Evolutionary conservation across 306 rosid species (phyloP), one percentile per base, ranked within the genome.

Genomic region (Quillaja saponaria): DNA sequence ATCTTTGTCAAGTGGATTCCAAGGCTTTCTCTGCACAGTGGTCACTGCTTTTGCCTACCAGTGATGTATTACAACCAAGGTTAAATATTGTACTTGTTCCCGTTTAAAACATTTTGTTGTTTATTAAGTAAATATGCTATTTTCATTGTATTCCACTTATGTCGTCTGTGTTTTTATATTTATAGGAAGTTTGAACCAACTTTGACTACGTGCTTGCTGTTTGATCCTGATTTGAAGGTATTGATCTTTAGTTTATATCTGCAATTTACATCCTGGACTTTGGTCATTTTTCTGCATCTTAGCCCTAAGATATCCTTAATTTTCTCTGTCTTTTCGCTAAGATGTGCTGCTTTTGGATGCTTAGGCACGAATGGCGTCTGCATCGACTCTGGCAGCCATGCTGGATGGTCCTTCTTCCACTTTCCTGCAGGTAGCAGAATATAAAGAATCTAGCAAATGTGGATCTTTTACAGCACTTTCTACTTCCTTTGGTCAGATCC

Each of bases 401-500:
- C 65, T 88, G 75, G 98, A 92, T 62, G 95, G 94, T 56, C 87
- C 79, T 38, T 72, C 96, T 56, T 78, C 96, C 70, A 74, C 69
- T 64, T 86, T 82, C 70, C 79, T 92, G 68, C 98, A 88, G 87
- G 90, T 89, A 18, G 96, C 95, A 34, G 98, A 92, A 76, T 86
- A 78, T 71, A 88, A 81, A 68, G 96, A 83, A 21, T 73, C 92
- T 41, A 78, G 83, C 69, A 92, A 86, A 79, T 79, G 73, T 66
- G 96, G 95, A 72, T 86, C 98, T 69, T 92, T 86, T 72, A 86
- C 80, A n/a, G 73, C 98, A 42, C 96, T 92, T 68, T 92, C 98
- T 20, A 83, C 83, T 74, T 84, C 96, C 58, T 85, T 92, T 20
- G 98, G 98, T 67, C 82, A 84, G 80, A 88, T 84, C 77, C 73